Conservation (phyloP, 345 rosid species). For the Pseudoturritis turrita region DNA sequence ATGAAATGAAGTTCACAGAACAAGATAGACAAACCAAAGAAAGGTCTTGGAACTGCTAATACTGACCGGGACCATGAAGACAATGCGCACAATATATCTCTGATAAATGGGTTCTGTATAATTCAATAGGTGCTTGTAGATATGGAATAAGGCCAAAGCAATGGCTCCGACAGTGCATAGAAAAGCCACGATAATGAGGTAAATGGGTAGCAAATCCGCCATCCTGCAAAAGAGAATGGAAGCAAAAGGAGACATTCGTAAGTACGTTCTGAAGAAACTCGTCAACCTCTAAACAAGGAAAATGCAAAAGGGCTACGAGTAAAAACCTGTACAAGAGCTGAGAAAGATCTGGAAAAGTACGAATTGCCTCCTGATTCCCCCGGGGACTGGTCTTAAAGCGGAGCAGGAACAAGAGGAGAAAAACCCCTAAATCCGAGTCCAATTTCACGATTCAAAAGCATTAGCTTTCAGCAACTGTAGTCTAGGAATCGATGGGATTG, state of each 20-base stretch:
- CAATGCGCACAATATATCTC: constrained; percentile 90
- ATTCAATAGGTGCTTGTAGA: constrained; percentile 81
- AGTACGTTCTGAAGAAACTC: background rate
- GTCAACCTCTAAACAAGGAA: background rate
- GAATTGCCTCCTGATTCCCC: background rate
- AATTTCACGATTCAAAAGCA: background rate
- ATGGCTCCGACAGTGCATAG: constrained; percentile 71
- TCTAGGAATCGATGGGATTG: background rate
- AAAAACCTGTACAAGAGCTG: constrained; percentile 11
- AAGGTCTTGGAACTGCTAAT: background rate
- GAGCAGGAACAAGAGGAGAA: background rate
- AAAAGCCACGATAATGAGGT: constrained; percentile 51
- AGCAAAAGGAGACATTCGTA: background rate
- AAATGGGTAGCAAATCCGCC: constrained; percentile 56
- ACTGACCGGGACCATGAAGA: constrained; percentile 96
- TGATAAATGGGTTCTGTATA: constrained; percentile 94
- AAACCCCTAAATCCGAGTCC: constrained; percentile 12
- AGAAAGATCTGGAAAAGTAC: background rate
- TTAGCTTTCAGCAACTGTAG: background rate
- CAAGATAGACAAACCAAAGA: background rate
- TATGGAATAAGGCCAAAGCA: constrained; percentile 65
- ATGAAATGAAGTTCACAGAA: background rate
- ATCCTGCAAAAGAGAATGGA: constrained; percentile 25
- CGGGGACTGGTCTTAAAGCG: background rate
- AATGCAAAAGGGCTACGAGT: background rate